Base-by-base conservation (phyloP, 2,329 filamentous ascomycete species). In the Tolypocladium nubicola region DNA sequence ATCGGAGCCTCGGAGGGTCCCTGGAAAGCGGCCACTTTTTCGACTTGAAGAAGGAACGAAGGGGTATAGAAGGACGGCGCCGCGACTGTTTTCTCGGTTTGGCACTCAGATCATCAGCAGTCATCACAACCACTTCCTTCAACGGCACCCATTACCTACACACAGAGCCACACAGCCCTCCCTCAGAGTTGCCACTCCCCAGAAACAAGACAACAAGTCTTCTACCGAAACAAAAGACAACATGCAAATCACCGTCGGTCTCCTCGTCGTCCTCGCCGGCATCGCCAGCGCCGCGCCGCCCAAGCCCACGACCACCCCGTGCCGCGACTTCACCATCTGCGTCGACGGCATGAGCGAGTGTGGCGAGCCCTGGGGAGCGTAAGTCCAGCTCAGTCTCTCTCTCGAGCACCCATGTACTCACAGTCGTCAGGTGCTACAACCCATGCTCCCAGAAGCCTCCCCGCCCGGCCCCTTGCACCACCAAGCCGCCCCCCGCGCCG, bases 261-360 rank as follows among this genome's bases (percentile, higher is more conserved):
- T 57, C 26, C 33, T 57, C 30, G 4, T 57, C 43, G 52, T 37
- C 23, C 23, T 54, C 7, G 54, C 49, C 14, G 47, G 39, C 53
- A n/a, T 53, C 16, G 54, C 49, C 43, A 40, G 54, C 40, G 30
- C 38, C n/a, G 53, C 40, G 21, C 52, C 56, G 5, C 53, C 53
- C 30, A 45, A 54, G 39, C 47, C 47, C 4, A 26, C 41, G 1
- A 23, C 21, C 6, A 52, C 43, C 1, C 19, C 21, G 13, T 56
- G 38, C 64, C 57, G 37, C 23, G 54, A 43, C 43, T 2, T 11
- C 7, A 47, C 30, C 5, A 56, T 70, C 26, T 71, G 70, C 53
- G 41, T 70, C 39, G 62, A 69, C 8, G 64, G 55, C 33, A 57
- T 68, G 9, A 68, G 65, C 52, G 61, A 65, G 1, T 72, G 70